These are phyloP conservation scores for Harringtonia aguacate DNA, from an alignment of 2,329 filamentous ascomycete genomes.

Conservation along the genomic window DNA sequence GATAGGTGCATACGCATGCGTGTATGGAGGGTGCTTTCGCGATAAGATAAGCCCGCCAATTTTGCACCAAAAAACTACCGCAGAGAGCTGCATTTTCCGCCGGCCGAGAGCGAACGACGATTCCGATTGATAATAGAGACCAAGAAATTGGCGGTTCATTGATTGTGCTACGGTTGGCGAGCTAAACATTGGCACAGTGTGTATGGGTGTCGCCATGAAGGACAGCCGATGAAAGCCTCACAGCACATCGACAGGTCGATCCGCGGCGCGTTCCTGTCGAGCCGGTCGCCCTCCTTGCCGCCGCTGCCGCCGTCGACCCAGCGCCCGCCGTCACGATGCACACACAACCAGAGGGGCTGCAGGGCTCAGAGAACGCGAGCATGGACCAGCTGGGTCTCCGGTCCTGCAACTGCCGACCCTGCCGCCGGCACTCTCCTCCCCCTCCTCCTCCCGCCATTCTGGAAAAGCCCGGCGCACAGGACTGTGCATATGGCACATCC, in stretches of 20 bases:
- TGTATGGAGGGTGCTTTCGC: neutral
- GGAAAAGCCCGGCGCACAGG: neutral
- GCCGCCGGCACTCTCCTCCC: conserved; percentile 11
- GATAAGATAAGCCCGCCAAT: neutral
- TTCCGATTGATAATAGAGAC: too few species aligned
- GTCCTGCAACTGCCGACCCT: conserved; percentile 4
- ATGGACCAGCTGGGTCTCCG: neutral
- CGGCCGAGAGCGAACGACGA: too few species aligned
- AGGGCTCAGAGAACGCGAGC: neutral
- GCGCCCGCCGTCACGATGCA: conserved; percentile 3
- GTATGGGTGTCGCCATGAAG: conserved; percentile 31
- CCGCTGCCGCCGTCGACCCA: neutral
- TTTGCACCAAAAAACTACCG: neutral
- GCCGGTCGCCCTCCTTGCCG: conserved; percentile 21
- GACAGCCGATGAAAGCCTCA: conserved; percentile 49
- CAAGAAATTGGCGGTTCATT: too few species aligned
- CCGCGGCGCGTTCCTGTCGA: conserved; percentile 43
- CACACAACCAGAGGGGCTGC: neutral
- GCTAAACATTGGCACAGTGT: neutral
- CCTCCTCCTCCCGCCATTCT: conserved; percentile 7
- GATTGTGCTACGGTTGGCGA: neutral
- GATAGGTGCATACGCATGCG: neutral
- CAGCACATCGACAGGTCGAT: conserved; percentile 50
- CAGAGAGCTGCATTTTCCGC: neutral
- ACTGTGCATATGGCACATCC: neutral